Evolutionary conservation across 1,139 yeast genomes (phyloP), one percentile per base, ranked within the genome.

Genomic region (Candida sp.): DNA sequence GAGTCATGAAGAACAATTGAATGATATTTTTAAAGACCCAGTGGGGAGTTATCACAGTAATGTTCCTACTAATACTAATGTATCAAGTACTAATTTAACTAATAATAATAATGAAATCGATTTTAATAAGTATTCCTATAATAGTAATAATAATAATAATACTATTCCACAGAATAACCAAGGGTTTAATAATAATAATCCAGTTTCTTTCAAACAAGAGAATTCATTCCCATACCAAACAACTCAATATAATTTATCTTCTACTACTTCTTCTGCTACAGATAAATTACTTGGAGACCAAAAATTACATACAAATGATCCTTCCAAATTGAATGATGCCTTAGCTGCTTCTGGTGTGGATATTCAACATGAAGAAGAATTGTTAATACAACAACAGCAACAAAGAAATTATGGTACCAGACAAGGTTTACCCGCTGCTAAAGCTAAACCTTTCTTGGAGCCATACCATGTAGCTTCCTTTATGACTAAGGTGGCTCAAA

Each of bases 311-410:
- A 52, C 63, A 37, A 61, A 61, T 41, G 97, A 90, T 53, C 95
- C 97, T 0, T 87, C 89, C 41, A 88, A 87, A 53, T 77, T 91
- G 54, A 85, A 95, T 36, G 98, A 93, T 64, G 97, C 96, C 0
- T 76, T 91, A 45, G 80, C 91, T 5, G 90, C 96, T 0, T 97
- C 98, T 0, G 98, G 98, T 48, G 96, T 91, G 12, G 95, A 91
- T 60, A 72, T 91, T 38, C 87, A 87, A 52, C 95, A 87, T 45
- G 98, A 91, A 68, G 98, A 91, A 64, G 95, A 88, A 35, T 64
- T 78, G 9, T 66, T 78, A 54, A 50, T 64, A 41, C 68, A 66
- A 56, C 61, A 70, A 52, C 67, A 73, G 58, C 45, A 52, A 46
- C 57, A 57, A 44, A 50, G 73, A 48, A 45, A 40, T 32, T 40